These are phyloP conservation scores for Pseudogymnoascus verrucosus DNA, from an alignment of 2,329 filamentous ascomycete genomes.

Conservation along the genomic window DNA sequence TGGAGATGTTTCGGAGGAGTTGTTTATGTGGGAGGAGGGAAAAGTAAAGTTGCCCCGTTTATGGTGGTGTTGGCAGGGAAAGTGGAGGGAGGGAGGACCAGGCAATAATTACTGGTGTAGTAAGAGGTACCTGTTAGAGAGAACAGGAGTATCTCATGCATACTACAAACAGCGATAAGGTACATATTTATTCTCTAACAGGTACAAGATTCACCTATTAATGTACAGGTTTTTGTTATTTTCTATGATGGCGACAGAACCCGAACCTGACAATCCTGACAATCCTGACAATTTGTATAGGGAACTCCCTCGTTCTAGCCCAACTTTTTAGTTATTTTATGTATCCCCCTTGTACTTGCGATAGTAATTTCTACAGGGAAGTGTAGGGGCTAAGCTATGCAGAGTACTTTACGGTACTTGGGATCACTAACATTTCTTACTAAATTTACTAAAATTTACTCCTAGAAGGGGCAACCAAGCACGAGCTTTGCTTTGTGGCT, in stretches of 20 bases:
- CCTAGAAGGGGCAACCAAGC: not conserved
- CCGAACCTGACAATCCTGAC: not conserved
- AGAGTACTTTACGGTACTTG: not conserved
- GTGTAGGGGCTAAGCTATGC: not conserved
- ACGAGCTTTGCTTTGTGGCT: not conserved
- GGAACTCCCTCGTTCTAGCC: not conserved
- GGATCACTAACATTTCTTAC: not conserved
- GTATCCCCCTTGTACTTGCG: not conserved
- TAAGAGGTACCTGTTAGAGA: not conserved
- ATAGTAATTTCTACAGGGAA: not conserved
- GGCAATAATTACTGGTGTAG: not conserved
- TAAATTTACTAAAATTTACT: not conserved
- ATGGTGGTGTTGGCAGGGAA: not conserved
- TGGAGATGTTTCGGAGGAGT: not conserved
- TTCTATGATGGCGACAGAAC: not conserved
- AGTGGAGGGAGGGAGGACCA: not conserved
- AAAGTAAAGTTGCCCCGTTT: not conserved
- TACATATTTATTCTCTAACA: not conserved
- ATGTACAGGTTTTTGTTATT: not conserved
- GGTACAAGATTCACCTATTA: not conserved
- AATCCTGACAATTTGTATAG: not conserved
- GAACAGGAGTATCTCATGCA: not conserved
- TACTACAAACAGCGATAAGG: not conserved
- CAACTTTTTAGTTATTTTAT: not conserved
- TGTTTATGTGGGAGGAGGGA: not conserved